Base-by-base conservation (phyloP, 352 stramenopile genomes). In the Thalassiosira hispida region DNA sequence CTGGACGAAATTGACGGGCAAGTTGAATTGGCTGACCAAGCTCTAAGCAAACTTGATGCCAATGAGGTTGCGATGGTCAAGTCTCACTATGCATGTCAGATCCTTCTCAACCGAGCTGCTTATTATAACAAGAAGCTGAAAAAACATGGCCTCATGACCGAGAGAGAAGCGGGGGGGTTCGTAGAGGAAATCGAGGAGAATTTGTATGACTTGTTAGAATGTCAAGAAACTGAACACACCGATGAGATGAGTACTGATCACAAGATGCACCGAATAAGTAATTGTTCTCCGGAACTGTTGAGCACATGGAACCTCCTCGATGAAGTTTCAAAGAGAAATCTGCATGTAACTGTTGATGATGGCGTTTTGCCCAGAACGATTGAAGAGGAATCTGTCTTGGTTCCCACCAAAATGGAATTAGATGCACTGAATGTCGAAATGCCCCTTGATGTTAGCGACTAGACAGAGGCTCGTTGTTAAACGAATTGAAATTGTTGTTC, bases 1-100 rank as follows among this genome's bases (percentile, higher is more conserved):
- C 46, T 93, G 11, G 60, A 77, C 40, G 52, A 68, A 52, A 72
- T 56, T 46, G 35, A 70, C 8, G 18, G 5, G 16, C 68, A 77
- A 51, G 33, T 83, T 35, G 2, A n/a, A 20, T 22, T 65, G 14
- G 75, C 75, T 6, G 68, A 76, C 27, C 51, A 70, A 40, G 18
- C 40, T n/a, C 33, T 83, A 0, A 46, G 8, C 1, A 23, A 9
- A n/a, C 12, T 83, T 31, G 46, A 64, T 46, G 35, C 61, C 1
- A 29, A 62, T 6, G 63, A 83, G 66, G 68, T 83, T 14, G 33
- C 64, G 9, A 65, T 62, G 5, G 51, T 83, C 9, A 83, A 74
- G 27, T 71, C 51, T 14, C 75, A 75, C 16, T 78, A 73, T 40
- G 56, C 51, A 16, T 70, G 69, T 12, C 35, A 67, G 14, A 67